A percentile compares a stretch with the other conserved stretches of the same genome.
Evolutionary conservation across 202 grass and related monocot species (phyloP).

Genomic region (Elaeis oleifera): DNA sequence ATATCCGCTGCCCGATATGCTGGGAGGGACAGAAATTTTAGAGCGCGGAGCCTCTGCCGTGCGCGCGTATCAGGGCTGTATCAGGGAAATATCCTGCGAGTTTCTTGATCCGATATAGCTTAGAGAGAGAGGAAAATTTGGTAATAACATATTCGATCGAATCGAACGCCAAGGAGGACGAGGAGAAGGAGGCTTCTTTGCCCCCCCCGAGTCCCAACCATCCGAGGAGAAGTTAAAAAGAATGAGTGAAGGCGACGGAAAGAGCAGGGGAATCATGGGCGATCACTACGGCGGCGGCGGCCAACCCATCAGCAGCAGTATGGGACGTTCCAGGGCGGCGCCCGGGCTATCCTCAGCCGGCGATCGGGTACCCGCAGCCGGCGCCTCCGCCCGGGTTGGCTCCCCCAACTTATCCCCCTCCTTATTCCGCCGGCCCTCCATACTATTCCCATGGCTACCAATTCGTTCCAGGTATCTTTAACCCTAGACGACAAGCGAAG

Average conservation of each 20-base stretch:
- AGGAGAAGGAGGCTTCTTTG: no score
- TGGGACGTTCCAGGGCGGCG: slow-evolving; percentile 44
- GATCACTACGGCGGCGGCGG: no score
- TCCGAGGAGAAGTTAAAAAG: not conserved
- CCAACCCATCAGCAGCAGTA: slow-evolving; percentile 27
- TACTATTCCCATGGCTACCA: slow-evolving; percentile 64
- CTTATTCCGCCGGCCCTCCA: slow-evolving; percentile 28
- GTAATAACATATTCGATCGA: no score
- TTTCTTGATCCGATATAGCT: no score
- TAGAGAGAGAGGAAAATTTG: no score
- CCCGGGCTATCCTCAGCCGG: slow-evolving; percentile 26
- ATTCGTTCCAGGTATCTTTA: slow-evolving; percentile 37
- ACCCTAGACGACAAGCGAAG: not conserved
- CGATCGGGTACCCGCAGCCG: slow-evolving; percentile 28
- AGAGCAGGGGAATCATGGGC: slow-evolving; percentile 15
- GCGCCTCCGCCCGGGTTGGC: slow-evolving; percentile 24
- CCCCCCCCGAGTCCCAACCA: no score
- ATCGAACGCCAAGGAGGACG: no score
- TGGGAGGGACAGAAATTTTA: no score
- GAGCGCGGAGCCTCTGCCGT: no score
- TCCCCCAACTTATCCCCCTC: slow-evolving; percentile 31
- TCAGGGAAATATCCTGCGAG: no score
- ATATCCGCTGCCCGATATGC: no score
- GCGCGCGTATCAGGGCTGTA: no score
- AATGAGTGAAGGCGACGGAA: slow-evolving; percentile 30